Evolutionary conservation across 164 flowering plant genomes (phyloP).

Genomic region (Vitis riparia): DNA sequence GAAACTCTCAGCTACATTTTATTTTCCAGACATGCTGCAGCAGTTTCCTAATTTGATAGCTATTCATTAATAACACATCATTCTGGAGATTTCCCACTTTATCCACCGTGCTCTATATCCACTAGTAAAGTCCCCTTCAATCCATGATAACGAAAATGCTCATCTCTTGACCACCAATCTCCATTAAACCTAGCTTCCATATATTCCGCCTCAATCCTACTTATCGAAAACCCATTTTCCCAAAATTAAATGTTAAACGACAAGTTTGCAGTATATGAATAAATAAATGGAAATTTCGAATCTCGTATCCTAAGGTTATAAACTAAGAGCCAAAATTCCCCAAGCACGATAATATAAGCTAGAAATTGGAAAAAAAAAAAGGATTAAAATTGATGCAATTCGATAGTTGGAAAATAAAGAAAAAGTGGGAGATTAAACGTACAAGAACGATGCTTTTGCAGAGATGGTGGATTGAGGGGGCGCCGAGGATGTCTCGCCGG

Average conservation of each 20-base stretch:
- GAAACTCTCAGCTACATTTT: no score
- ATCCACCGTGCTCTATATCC: neutral
- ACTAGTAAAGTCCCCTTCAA: neutral
- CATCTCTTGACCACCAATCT: neutral
- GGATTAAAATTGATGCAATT: neutral
- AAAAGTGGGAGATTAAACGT: neutral
- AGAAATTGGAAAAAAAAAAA: neutral
- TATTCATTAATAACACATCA: no score
- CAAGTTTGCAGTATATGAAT: neutral
- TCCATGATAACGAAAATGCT: neutral
- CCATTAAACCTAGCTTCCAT: neutral
- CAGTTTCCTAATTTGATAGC: no score
- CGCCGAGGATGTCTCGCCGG: conserved; percentile 69
- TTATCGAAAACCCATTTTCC: neutral
- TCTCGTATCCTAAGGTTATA: no score
- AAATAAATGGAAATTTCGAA: neutral
- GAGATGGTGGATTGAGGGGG: conserved; percentile 78
- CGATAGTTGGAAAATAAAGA: neutral
- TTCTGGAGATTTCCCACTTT: neutral
- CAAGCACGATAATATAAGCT: neutral
- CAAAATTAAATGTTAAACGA: neutral
- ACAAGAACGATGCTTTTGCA: conserved; percentile 98
- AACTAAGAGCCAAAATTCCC: neutral
- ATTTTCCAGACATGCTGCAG: no score
- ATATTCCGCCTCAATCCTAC: neutral